Evolutionary conservation across 768 basidiomycete species (phyloP).

Genomic region (Kwoniella dendrophila): DNA sequence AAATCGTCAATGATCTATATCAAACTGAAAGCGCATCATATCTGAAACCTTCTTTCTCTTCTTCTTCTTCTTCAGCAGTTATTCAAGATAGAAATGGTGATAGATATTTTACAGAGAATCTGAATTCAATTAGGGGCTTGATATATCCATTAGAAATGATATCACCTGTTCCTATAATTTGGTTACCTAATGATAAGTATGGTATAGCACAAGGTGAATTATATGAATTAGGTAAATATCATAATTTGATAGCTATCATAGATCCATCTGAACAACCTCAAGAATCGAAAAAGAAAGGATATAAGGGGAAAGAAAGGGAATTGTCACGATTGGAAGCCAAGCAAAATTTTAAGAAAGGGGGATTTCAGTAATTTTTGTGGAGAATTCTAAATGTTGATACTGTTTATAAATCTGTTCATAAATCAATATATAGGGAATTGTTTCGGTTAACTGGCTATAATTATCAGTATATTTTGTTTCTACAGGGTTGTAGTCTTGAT

Average conservation of each 20-base stretch:
- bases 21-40: constrained; percentile 65
- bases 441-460: too few relatives aligned
- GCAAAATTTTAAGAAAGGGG: too few relatives aligned
- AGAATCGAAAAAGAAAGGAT: background rate
- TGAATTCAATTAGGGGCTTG: constrained; percentile 74
- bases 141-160: constrained; percentile 80
- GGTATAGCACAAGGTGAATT: constrained; percentile 76
- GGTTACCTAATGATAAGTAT: constrained; percentile 75
- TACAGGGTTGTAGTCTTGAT: too few relatives aligned
- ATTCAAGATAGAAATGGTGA: constrained; percentile 61
- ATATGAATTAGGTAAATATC: constrained; percentile 72
- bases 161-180: constrained; percentile 75
- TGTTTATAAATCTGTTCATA: too few relatives aligned
- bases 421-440: too few relatives aligned
- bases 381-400: too few relatives aligned
- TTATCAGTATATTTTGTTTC: too few relatives aligned
- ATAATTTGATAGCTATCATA: constrained; percentile 69
- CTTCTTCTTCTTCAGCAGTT: background rate
- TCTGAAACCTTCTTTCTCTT: constrained; percentile 16
- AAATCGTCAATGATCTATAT: constrained; percentile 76
- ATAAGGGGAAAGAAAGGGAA: background rate
- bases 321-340: too few relatives aligned
- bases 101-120: constrained; percentile 71
- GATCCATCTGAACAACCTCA: constrained; percentile 6
- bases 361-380: too few relatives aligned